Conservation (phyloP, 768 basidiomycete species). For the Mycena capillaripes region DNA sequence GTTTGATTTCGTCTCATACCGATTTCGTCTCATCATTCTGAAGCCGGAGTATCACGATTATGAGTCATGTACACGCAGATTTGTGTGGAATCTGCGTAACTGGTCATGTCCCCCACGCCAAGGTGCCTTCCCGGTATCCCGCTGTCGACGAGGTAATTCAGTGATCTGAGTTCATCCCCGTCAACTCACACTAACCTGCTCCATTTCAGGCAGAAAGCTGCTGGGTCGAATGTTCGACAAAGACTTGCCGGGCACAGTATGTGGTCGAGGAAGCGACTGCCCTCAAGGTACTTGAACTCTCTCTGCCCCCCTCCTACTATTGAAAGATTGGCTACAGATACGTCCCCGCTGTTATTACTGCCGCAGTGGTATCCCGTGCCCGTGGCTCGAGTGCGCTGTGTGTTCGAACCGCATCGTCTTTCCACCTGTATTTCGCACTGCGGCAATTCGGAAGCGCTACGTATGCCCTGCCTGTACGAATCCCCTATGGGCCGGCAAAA, state of each 20-base stretch:
- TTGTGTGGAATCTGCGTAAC: slow-evolving; percentile 40
- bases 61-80: slow-evolving; percentile 34
- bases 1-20: background rate
- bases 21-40: background rate
- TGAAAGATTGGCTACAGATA: slow-evolving; percentile 29
- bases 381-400: slow-evolving; percentile 40
- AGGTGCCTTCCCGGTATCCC: too few relatives aligned
- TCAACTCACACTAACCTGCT: too few relatives aligned
- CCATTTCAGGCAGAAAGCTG: slow-evolving; percentile 42
- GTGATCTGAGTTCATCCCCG: too few relatives aligned
- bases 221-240: slow-evolving; percentile 44
- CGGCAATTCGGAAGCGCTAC: slow-evolving; percentile 28
- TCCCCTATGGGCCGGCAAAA: slow-evolving; percentile 12
- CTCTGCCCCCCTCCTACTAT: background rate
- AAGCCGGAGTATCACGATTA: slow-evolving; percentile 43
- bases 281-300: slow-evolving; percentile 18
- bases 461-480: slow-evolving; percentile 39
- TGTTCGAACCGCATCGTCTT: slow-evolving; percentile 45
- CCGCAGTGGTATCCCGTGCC: slow-evolving; percentile 38
- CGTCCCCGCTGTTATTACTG: slow-evolving; percentile 45
- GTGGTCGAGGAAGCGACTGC: slow-evolving; percentile 36
- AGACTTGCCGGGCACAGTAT: slow-evolving; percentile 42
- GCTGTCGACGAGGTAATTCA: slow-evolving; percentile 20
- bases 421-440: slow-evolving; percentile 32
- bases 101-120: too few relatives aligned